These are phyloP conservation scores for Acanthamoeba quina DNA, from an alignment of 208 protist species.

Conservation along the genomic window DNA sequence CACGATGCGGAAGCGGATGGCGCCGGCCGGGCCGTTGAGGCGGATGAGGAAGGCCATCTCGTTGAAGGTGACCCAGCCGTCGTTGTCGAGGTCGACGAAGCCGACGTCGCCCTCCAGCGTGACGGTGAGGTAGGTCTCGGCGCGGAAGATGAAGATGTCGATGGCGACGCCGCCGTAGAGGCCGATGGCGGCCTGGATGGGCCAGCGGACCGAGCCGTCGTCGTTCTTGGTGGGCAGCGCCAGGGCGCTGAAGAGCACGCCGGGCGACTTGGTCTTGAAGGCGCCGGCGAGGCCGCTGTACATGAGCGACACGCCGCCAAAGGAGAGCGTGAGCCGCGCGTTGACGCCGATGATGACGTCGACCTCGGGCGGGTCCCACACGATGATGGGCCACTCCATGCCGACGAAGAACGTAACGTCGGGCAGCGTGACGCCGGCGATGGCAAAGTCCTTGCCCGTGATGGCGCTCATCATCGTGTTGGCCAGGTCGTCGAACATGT, in stretches of 20 bases:
- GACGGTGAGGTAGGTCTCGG: conserved; percentile 28
- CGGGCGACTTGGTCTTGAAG: conserved; percentile 18
- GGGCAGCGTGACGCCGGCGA: conserved; percentile 63
- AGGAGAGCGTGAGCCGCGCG: neutral
- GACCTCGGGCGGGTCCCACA: conserved; percentile 37
- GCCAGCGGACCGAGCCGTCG: conserved; percentile 65
- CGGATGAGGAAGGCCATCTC: conserved; percentile 62
- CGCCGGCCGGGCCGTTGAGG: neutral
- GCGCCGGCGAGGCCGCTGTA: conserved; percentile 44
- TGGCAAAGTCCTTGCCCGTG: conserved; percentile 41
- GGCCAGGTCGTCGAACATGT: conserved; percentile 52
- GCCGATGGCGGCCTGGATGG: neutral
- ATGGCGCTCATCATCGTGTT: conserved; percentile 39
- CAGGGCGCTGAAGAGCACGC: conserved; percentile 39
- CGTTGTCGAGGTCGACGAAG: conserved; percentile 39
- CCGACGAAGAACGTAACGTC: conserved; percentile 28
- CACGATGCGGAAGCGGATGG: neutral
- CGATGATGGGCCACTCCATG: conserved; percentile 38
- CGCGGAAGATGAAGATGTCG: conserved; percentile 68
- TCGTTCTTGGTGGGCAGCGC: conserved; percentile 44
- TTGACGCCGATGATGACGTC: conserved; percentile 41
- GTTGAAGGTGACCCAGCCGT: conserved; percentile 67
- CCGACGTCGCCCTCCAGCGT: neutral
- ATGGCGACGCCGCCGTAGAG: conserved; percentile 55
- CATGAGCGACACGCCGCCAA: conserved; percentile 63